Conservation (phyloP, 1,139 yeast species). For the Kurtzmaniella quercitrusa region DNA sequence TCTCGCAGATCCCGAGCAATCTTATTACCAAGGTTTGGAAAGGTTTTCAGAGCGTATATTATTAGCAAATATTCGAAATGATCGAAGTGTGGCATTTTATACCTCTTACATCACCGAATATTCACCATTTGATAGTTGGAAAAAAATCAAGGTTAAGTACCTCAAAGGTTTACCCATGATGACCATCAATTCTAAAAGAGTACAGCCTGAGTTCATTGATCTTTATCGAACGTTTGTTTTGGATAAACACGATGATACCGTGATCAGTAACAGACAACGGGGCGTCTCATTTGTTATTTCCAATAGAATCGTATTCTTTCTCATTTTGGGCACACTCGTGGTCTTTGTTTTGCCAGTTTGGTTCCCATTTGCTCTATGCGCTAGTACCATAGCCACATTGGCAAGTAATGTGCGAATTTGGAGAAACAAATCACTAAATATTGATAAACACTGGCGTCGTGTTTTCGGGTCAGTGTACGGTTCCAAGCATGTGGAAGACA, state of each 20-base stretch:
- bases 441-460: slow-evolving; percentile 31
- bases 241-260: slow-evolving; percentile 12
- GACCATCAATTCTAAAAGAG: slow-evolving; percentile 27
- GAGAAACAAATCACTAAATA: slow-evolving; percentile 20
- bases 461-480: slow-evolving; percentile 34
- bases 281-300: slow-evolving; percentile 34
- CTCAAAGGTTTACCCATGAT: slow-evolving; percentile 33
- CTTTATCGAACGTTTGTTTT: slow-evolving; percentile 27
- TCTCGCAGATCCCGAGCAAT: slow-evolving; percentile 53
- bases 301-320: slow-evolving; percentile 24
- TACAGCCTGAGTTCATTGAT: slow-evolving; percentile 56
- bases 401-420: slow-evolving; percentile 35
- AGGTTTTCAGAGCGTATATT: slow-evolving; percentile 54
- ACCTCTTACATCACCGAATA: slow-evolving; percentile 50
- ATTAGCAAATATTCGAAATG: slow-evolving; percentile 75
- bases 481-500: slow-evolving; percentile 26
- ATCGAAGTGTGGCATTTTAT: slow-evolving; percentile 55
- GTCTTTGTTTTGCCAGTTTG: slow-evolving; percentile 46
- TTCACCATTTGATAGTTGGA: slow-evolving; percentile 47
- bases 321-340: slow-evolving; percentile 27
- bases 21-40: slow-evolving; percentile 52
- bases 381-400: slow-evolving; percentile 33
- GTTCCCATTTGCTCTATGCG: slow-evolving; percentile 49
- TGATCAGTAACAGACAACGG: slow-evolving; percentile 29
- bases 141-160: slow-evolving; percentile 35